These are phyloP conservation scores for Rhodotorula graminis DNA, from an alignment of 768 basidiomycete species.

Conservation along the genomic window DNA sequence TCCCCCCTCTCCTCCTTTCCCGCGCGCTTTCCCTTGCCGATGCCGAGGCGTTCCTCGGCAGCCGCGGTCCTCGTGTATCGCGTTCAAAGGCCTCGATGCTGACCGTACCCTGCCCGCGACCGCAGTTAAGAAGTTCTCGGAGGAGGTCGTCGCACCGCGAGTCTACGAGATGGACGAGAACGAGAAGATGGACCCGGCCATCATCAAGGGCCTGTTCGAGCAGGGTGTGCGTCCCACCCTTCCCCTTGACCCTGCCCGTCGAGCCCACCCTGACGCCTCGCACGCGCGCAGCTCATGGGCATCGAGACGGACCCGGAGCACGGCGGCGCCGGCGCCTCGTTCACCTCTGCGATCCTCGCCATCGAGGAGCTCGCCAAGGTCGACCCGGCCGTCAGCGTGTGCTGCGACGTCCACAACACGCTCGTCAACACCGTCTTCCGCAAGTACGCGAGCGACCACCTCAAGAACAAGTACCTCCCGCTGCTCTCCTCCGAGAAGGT, in stretches of 20 bases:
- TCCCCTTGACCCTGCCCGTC: background rate
- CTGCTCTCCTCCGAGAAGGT: slow-evolving; percentile 73
- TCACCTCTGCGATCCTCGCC: slow-evolving; percentile 89
- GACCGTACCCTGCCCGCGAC: background rate
- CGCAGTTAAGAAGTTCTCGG: slow-evolving; percentile 77
- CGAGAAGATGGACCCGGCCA: slow-evolving; percentile 80
- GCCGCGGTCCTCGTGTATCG: too few relatives aligned
- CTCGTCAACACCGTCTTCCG: slow-evolving; percentile 92
- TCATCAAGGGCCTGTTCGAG: slow-evolving; percentile 86
- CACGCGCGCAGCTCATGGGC: slow-evolving; percentile 73
- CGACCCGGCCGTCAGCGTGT: slow-evolving; percentile 91
- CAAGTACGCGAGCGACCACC: slow-evolving; percentile 73
- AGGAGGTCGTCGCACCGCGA: slow-evolving; percentile 81
- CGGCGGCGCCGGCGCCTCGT: slow-evolving; percentile 83
- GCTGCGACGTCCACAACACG: slow-evolving; percentile 98
- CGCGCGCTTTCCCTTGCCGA: background rate
- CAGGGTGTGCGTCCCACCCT: slow-evolving; percentile 66
- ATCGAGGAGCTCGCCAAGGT: slow-evolving; percentile 96
- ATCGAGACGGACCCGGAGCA: slow-evolving; percentile 82
- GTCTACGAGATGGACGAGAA: slow-evolving; percentile 98
- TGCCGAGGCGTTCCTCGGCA: too few relatives aligned
- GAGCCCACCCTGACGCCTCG: slow-evolving; percentile 3
- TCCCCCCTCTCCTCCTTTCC: slow-evolving; percentile 8
- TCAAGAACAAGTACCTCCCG: slow-evolving; percentile 84
- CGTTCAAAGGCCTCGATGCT: background rate